phyloP scores from a whole-genome alignment of 768 basidiomycete species.

The Boletellus ananas region DNA sequence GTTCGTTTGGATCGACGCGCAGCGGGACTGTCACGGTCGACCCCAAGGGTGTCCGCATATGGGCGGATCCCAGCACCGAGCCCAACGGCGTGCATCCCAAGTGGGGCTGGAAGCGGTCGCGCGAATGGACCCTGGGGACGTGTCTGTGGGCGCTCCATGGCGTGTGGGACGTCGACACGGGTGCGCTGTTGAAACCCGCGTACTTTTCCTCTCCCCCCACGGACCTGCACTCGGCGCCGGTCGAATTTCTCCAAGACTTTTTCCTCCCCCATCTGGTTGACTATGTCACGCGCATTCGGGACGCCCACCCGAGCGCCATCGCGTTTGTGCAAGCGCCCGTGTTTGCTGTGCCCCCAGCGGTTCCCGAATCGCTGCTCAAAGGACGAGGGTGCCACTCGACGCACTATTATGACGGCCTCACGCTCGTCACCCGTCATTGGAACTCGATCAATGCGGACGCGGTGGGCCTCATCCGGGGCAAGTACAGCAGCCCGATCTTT shows the following conservation, averaged over 20 bases:
- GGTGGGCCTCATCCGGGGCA: constrained; percentile 83
- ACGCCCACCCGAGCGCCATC: constrained; percentile 75
- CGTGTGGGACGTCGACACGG: constrained; percentile 79
- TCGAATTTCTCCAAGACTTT: constrained; percentile 73
- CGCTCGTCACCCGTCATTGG: constrained; percentile 90
- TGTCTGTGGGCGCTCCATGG: constrained; percentile 88
- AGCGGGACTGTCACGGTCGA: constrained; percentile 78
- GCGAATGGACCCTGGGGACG: constrained; percentile 69
- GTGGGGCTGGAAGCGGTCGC: constrained; percentile 84
- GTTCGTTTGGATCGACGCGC: constrained; percentile 69
- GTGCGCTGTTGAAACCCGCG: constrained; percentile 60
- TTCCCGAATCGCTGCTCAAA: constrained; percentile 52
- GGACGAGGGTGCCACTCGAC: constrained; percentile 71
- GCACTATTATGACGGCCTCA: constrained; percentile 95
- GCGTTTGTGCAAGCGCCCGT: constrained; percentile 92
- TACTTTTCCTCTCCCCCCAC: constrained; percentile 58
- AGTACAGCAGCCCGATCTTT: constrained; percentile 61
- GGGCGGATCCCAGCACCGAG: constrained; percentile 59
- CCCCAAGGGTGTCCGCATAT: constrained; percentile 75
- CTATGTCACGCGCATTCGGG: constrained; percentile 57
- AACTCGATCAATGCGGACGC: constrained; percentile 96
- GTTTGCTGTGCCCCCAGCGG: constrained; percentile 70
- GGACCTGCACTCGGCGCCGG: constrained; percentile 27
- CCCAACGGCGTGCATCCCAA: constrained; percentile 52
- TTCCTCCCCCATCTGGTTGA: constrained; percentile 69